A percentile compares a stretch with the other conserved stretches of the same genome.
phyloP scores from a whole-genome alignment of 345 rosid genomes.

The Viola odorata region DNA sequence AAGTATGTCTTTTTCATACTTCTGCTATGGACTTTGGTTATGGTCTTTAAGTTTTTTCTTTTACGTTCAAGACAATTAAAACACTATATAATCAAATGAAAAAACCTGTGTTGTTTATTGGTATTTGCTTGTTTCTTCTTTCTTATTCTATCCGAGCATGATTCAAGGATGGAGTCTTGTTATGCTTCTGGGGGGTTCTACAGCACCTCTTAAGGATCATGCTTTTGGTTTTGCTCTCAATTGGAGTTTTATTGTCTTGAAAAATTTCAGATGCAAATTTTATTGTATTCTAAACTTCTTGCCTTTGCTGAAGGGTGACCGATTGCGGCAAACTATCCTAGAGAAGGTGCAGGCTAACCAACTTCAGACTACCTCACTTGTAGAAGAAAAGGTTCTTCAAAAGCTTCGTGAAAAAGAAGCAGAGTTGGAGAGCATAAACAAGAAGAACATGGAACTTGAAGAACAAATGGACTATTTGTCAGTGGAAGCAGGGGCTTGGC shows the following conservation, averaged over 20 bases:
- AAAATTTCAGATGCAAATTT: neutral
- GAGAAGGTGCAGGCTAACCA: slow-evolving; percentile 60
- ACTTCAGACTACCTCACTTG: slow-evolving; percentile 46
- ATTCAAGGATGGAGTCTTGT: no score
- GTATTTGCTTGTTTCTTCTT: no score
- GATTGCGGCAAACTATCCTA: slow-evolving; percentile 43
- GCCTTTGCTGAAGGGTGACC: slow-evolving; percentile 45
- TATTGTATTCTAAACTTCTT: slow-evolving; percentile 5
- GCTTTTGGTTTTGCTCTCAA: neutral
- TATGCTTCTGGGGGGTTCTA: no score
- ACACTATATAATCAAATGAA: no score
- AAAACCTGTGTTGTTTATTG: no score
- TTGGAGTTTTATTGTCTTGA: neutral
- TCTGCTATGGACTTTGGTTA: no score
- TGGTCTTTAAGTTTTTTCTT: no score
- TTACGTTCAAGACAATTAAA: no score
- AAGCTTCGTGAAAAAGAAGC: slow-evolving; percentile 70
- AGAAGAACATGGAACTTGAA: slow-evolving; percentile 74
- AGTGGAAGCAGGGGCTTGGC: slow-evolving; percentile 73
- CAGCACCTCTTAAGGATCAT: neutral
- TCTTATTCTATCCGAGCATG: no score
- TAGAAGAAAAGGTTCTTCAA: slow-evolving; percentile 51
- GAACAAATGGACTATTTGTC: slow-evolving; percentile 59
- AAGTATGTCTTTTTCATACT: no score
- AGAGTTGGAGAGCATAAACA: slow-evolving; percentile 59